These are phyloP conservation scores for Aspergillus calidoustus DNA, from an alignment of 2,329 filamentous ascomycete genomes.

Conservation along the genomic window DNA sequence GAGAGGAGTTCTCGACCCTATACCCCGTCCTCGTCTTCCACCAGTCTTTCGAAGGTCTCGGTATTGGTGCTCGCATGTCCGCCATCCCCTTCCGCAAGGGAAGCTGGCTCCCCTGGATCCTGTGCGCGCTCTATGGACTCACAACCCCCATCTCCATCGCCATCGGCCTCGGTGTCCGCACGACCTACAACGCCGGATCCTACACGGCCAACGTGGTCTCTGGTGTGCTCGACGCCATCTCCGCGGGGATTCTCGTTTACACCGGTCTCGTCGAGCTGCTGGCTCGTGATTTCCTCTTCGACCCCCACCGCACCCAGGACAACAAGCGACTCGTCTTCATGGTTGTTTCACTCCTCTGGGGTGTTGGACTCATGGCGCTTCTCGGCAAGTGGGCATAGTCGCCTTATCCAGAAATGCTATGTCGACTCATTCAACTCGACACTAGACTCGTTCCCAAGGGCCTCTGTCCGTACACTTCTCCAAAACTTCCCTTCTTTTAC, in stretches of 20 bases:
- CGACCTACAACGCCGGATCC: constrained; percentile 19
- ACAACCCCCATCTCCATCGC: constrained; percentile 21
- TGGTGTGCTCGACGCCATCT: constrained; percentile 18
- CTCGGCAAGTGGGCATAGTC: constrained; percentile 56
- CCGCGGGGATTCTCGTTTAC: constrained; percentile 20
- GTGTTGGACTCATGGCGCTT: constrained; percentile 54
- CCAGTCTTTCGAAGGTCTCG: constrained; percentile 67
- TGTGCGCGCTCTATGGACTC: constrained; percentile 18
- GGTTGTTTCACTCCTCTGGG: constrained; percentile 46
- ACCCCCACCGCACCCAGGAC: constrained; percentile 19
- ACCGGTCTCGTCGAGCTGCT: constrained; percentile 19
- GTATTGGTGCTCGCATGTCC: constrained; percentile 64
- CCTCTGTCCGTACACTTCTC: neutral
- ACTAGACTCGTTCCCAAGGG: neutral
- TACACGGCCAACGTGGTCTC: constrained; percentile 16
- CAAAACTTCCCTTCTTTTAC: neutral
- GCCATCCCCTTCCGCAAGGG: constrained; percentile 56
- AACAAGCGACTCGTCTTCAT: constrained; percentile 46
- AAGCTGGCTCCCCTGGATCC: constrained; percentile 19
- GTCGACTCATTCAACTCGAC: neutral
- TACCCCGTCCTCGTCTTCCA: constrained; percentile 67
- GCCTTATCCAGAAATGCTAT: neutral
- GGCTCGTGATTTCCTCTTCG: constrained; percentile 21
- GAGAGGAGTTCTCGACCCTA: constrained; percentile 61
- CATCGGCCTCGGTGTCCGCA: constrained; percentile 18